Evolutionary conservation across 1,284 basidiomycete species (phyloP), one percentile per base, ranked within the genome.

Genomic region (Trametes sp.): DNA sequence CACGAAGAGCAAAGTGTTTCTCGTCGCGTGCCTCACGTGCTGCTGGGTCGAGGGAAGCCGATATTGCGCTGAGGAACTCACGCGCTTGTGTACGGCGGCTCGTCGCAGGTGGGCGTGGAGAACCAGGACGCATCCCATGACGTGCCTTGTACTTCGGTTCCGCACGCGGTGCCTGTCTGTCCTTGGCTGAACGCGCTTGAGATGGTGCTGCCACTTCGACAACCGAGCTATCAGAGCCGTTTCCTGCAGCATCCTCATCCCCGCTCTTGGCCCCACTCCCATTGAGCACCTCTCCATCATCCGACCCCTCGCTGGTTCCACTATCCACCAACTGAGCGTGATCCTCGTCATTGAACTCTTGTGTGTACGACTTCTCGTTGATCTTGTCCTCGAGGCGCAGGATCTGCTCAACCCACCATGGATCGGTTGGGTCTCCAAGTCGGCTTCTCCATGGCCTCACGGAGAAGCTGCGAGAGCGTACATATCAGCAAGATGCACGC

Each of bases 21-120:
- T 61, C 49, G 2, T 61, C 54, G 1, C 54, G 49, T 1, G 41
- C 29, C 10, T 57, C 41, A 8, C 60, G 54, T 1, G 49, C 33
- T 2, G 41, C 23, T 0, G 54, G 60, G 16, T 61, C 49, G 7
- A 61, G 54, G 0, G 48, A 21, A 1, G 29, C 41, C 6, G 49
- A 9, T n/a, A 61, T 13, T 1, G 35, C 14, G 10, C 11, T 23
- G 10, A 61, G 14, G 31, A 61, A 46, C 0, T 61, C 41, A 1
- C 29, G 35, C 6, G 46, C 26, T 10, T 29, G 26, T 8, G 46
- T 2, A 19, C 56, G 56, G 5, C 29, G 46, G 13, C 38, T 4
- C 38, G 38, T 19, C 38, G 9, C 11, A 4, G 16, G 38, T 19
- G 4, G 38, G n/a, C 13, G 38, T n/a, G 14, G 2, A 2, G 4